phyloP scores from a whole-genome alignment of 345 rosid genomes.

The Salix koriyanagi region DNA sequence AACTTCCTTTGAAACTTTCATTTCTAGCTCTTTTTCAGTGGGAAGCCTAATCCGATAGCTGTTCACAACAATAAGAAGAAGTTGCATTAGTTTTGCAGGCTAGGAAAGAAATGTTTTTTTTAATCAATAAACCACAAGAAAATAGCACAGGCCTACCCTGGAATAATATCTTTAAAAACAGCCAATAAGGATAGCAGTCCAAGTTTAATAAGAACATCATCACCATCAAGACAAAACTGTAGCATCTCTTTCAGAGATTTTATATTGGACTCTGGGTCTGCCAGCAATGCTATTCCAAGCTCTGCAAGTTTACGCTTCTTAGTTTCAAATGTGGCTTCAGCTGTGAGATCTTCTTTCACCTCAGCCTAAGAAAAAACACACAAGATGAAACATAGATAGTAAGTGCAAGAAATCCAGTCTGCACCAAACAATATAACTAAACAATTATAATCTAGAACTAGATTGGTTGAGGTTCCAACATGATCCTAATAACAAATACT shows the following conservation, averaged over 20 bases:
- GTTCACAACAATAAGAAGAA: slow-evolving; percentile 14
- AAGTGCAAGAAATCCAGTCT: too few relatives aligned
- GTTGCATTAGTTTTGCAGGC: not conserved
- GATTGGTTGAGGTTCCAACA: too few relatives aligned
- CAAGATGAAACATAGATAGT: not conserved
- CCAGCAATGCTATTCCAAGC: slow-evolving; percentile 65
- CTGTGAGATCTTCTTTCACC: slow-evolving; percentile 79
- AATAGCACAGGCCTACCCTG: slow-evolving; percentile 53
- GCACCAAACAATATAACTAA: too few relatives aligned
- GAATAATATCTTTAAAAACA: slow-evolving; percentile 87
- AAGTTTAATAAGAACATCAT: slow-evolving; percentile 63
- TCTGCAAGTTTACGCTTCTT: slow-evolving; percentile 75
- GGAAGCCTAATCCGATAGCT: slow-evolving; percentile 98
- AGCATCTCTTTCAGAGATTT: slow-evolving; percentile 73
- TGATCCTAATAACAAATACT: too few relatives aligned
- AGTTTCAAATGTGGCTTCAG: slow-evolving; percentile 63
- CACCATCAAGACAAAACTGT: slow-evolving; percentile 51
- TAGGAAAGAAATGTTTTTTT: not conserved
- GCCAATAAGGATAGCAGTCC: slow-evolving; percentile 76
- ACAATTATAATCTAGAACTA: too few relatives aligned
- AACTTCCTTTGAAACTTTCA: slow-evolving; percentile 94
- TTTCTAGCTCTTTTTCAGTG: slow-evolving; percentile 91
- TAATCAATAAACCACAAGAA: not conserved
- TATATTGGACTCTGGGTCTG: slow-evolving; percentile 75
- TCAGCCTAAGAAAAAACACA: slow-evolving; percentile 55